Conservation (phyloP, 73 alveolate species). For the Paraurostyla sp. region DNA sequence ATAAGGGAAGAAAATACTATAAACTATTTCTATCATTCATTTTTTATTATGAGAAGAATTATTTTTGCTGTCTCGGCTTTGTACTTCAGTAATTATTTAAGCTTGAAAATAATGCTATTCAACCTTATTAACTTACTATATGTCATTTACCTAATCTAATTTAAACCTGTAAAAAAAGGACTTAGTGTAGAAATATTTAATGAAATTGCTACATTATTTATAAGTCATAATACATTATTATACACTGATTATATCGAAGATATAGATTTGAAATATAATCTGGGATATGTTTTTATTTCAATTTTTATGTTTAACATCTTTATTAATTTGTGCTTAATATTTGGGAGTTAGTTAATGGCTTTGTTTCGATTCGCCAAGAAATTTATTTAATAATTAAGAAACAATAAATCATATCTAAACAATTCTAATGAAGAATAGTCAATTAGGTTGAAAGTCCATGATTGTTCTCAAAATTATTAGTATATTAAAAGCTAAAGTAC, state of each 20-base stretch:
- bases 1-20: too few relatives aligned
- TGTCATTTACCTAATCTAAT: neutral
- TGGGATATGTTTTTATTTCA: too few relatives aligned
- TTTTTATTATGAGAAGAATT: neutral
- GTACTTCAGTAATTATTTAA: neutral
- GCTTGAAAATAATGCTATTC: neutral
- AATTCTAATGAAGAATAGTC: too few relatives aligned
- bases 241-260: neutral
- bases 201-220: neutral
- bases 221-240: neutral
- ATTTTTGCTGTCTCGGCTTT: neutral
- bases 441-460: too few relatives aligned
- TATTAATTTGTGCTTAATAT: too few relatives aligned
- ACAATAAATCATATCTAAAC: too few relatives aligned
- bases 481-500: too few relatives aligned
- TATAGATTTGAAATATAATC: neutral
- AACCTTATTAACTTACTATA: neutral
- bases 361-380: too few relatives aligned
- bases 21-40: neutral
- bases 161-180: neutral
- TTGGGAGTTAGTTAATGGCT: too few relatives aligned
- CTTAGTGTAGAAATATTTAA: neutral
- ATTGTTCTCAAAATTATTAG: too few relatives aligned
- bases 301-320: too few relatives aligned
- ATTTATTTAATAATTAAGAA: too few relatives aligned